Evolutionary conservation across 495 filamentous ascomycete genomes (phyloP).

Genomic region (Aspergillus bertholletiae): DNA sequence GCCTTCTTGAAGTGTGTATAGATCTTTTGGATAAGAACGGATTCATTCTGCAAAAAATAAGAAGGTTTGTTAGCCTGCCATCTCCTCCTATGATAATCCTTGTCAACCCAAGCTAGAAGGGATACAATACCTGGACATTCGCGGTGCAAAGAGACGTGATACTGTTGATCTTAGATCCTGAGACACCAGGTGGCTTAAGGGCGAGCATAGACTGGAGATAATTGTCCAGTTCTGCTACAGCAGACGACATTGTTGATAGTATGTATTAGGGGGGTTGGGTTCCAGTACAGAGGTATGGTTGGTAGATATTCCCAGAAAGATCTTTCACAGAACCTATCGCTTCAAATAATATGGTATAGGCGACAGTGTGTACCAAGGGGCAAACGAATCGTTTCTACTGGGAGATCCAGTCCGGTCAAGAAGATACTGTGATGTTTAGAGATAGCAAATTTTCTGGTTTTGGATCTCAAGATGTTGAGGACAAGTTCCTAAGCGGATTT

Average conservation of each 20-base stretch:
- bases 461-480: constrained; percentile 5
- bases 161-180: constrained; percentile 80
- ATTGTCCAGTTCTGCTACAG: constrained; percentile 85
- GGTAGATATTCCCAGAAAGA: constrained; percentile 9
- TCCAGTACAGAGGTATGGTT: constrained; percentile 13
- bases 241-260: constrained; percentile 61
- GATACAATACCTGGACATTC: constrained; percentile 83
- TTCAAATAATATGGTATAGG: constrained; percentile 7
- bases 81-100: constrained; percentile 18
- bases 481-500: constrained; percentile 25
- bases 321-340: constrained; percentile 16
- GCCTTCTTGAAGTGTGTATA: constrained; percentile 97
- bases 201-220: constrained; percentile 86
- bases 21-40: constrained; percentile 90
- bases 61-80: constrained; percentile 30
- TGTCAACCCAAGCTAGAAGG: not conserved
- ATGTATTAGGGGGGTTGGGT: constrained; percentile 5
- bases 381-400: constrained; percentile 23
- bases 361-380: constrained; percentile 11
- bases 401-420: constrained; percentile 19
- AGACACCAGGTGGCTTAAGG: constrained; percentile 90
- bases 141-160: constrained; percentile 82
- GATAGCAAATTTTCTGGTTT: constrained; percentile 10
- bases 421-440: constrained; percentile 15
- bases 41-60: constrained; percentile 69